Base-by-base conservation (phyloP, 805 yeast species). In the Lipomyces lipofer region DNA sequence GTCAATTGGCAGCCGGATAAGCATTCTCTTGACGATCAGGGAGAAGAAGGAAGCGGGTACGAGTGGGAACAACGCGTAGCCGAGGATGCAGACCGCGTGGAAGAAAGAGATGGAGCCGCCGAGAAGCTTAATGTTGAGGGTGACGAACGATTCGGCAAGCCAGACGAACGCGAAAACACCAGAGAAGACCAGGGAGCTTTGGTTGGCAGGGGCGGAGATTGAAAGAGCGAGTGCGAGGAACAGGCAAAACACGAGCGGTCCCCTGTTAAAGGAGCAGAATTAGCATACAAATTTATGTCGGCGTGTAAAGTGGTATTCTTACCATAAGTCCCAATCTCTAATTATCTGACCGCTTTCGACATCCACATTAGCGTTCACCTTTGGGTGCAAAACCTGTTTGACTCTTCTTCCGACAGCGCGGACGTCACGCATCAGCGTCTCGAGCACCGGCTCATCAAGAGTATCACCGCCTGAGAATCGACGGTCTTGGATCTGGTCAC, bases 401-500 rank as follows among this genome's bases (percentile, higher is more conserved):
- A 78, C 69, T 42, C 78, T 64, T 4, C 66, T 63, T 1, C 79
- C 79, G 24, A 77, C 78, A 3, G 76, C 74, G 30, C 64, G 66
- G 25, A 78, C 59, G 56, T 78, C 82, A 33, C 82, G 70, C 63
- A 70, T 62, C 6, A 84, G 68, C 0, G 90, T 84, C 29, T 75
- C 71, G 64, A 73, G 66, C 7, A 84, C 84, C 0, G 89, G 87
- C 69, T 84, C 90, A 64, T 85, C 88, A 10, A 84, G 69, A 2
- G 90, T 84, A 64, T 84, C 86, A 27, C 87, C 86, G 1, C 89
- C 89, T 19, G 81, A 67, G 64, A 77, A 82, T 58, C 80, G 78
- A 13, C 74, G 64, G 24, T 82, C 75, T 64, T 80, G 84, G 27
- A 63, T 49, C 43, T 51, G 63, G 36, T 63, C 66, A 19, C 66